phyloP scores from a whole-genome alignment of 371 early-diverging fungal species.

The Lichtheimia hyalospora region DNA sequence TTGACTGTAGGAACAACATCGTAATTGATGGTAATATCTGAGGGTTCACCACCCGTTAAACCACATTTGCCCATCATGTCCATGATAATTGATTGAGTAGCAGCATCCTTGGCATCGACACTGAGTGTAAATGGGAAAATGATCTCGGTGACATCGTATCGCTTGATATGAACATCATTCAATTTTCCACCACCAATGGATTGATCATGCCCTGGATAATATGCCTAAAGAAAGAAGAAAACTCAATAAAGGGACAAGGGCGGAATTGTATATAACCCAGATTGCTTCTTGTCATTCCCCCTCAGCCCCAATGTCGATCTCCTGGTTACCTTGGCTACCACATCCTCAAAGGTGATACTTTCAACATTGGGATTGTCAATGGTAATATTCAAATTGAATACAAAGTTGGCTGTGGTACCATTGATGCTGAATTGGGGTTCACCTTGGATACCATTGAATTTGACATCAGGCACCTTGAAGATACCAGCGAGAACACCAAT shows the following conservation, averaged over 20 bases:
- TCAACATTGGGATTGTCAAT: slow-evolving; percentile 58
- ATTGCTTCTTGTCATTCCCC: neutral
- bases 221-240: slow-evolving; percentile 39
- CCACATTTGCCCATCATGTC: slow-evolving; percentile 55
- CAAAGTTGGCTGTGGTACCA: slow-evolving; percentile 23
- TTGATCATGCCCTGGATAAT: slow-evolving; percentile 48
- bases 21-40: slow-evolving; percentile 44
- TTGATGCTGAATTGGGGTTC: slow-evolving; percentile 26
- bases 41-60: slow-evolving; percentile 13
- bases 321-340: slow-evolving; percentile 49
- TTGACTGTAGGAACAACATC: slow-evolving; percentile 28
- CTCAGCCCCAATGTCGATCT: slow-evolving; percentile 3
- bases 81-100: slow-evolving; percentile 38
- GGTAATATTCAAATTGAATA: slow-evolving; percentile 35
- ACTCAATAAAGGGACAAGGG: neutral
- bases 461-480: slow-evolving; percentile 41
- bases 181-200: slow-evolving; percentile 52
- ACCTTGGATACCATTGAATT: slow-evolving; percentile 32
- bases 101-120: slow-evolving; percentile 28
- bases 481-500: slow-evolving; percentile 44
- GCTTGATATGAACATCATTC: slow-evolving; percentile 41
- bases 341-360: slow-evolving; percentile 54
- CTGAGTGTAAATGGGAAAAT: slow-evolving; percentile 47
- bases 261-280: slow-evolving; percentile 9
- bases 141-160: slow-evolving; percentile 37